These are phyloP conservation scores for Aristolochia californica DNA, from an alignment of 164 flowering plant species.

Conservation along the genomic window DNA sequence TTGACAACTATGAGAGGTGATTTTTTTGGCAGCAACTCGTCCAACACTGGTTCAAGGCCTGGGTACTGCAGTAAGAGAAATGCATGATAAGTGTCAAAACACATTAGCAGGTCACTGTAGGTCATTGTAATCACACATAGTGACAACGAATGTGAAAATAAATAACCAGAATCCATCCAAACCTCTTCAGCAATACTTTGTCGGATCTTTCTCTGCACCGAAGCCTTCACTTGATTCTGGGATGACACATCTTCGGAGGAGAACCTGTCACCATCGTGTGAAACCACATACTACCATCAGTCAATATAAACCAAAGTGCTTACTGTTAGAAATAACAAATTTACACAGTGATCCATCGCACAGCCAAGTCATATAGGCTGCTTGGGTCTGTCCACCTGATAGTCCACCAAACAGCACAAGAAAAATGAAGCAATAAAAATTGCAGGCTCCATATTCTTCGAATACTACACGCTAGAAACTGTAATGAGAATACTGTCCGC, in stretches of 20 bases:
- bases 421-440: too few species aligned
- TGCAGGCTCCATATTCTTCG: too few species aligned
- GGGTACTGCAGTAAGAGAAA: constrained; percentile 59
- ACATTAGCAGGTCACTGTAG: not conserved
- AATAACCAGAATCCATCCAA: not conserved
- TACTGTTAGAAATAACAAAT: too few species aligned
- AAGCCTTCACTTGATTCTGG: constrained; percentile 99
- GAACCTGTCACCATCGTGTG: constrained; percentile 36
- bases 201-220: constrained; percentile 90
- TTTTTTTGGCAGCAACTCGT: constrained; percentile 93
- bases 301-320: too few species aligned
- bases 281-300: too few species aligned
- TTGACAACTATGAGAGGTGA: constrained; percentile 85
- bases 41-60: constrained; percentile 87
- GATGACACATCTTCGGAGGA: constrained; percentile 83
- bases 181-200: constrained; percentile 98
- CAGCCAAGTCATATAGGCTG: too few species aligned
- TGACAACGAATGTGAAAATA: not conserved
- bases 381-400: too few species aligned
- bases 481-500: too few species aligned
- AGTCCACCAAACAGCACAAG: too few species aligned
- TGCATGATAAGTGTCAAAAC: not conserved
- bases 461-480: too few species aligned
- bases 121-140: not conserved
- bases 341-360: too few species aligned